phyloP scores from a whole-genome alignment of 2,329 filamentous ascomycete species.

The Arthroderma uncinatum region DNA sequence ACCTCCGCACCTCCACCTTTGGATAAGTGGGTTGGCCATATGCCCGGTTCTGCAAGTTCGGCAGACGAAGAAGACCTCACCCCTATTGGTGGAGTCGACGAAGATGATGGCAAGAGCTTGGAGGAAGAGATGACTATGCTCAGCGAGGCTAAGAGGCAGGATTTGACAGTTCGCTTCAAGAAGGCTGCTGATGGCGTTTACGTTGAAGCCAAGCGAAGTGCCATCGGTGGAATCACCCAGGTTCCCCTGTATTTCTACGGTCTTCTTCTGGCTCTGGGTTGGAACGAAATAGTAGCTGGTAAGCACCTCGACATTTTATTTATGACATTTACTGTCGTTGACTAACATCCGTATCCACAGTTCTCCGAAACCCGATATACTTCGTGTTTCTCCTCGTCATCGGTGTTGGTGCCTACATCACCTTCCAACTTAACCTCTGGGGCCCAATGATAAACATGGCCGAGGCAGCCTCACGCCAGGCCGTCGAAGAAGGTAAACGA shows the following conservation, averaged over 20 bases:
- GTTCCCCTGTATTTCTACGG: constrained; percentile 92
- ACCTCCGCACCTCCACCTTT: constrained; percentile 72
- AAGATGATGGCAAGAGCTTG: constrained; percentile 84
- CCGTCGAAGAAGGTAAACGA: constrained; percentile 82
- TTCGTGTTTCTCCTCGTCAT: constrained; percentile 78
- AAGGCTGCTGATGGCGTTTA: constrained; percentile 97
- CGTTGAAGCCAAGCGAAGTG: constrained; percentile 92
- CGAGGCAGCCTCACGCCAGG: constrained; percentile 77
- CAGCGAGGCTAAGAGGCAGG: constrained; percentile 77
- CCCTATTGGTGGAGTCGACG: constrained; percentile 87
- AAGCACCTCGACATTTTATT: constrained; percentile 30
- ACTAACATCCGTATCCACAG: constrained; percentile 37
- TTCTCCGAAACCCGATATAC: constrained; percentile 84
- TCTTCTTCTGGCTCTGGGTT: constrained; percentile 79
- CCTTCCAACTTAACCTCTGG: constrained; percentile 87
- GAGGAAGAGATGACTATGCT: constrained; percentile 97
- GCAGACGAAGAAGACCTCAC: constrained; percentile 82
- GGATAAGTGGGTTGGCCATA: constrained; percentile 66
- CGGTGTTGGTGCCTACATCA: constrained; percentile 69
- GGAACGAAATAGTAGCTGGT: constrained; percentile 97
- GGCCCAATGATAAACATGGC: constrained; percentile 93
- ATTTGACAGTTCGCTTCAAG: constrained; percentile 90
- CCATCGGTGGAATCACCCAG: constrained; percentile 88
- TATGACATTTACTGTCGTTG: neutral
- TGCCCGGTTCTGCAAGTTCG: constrained; percentile 60